Base-by-base conservation (phyloP, 2,329 filamentous ascomycete genomes). In the Truncatella angustata region DNA sequence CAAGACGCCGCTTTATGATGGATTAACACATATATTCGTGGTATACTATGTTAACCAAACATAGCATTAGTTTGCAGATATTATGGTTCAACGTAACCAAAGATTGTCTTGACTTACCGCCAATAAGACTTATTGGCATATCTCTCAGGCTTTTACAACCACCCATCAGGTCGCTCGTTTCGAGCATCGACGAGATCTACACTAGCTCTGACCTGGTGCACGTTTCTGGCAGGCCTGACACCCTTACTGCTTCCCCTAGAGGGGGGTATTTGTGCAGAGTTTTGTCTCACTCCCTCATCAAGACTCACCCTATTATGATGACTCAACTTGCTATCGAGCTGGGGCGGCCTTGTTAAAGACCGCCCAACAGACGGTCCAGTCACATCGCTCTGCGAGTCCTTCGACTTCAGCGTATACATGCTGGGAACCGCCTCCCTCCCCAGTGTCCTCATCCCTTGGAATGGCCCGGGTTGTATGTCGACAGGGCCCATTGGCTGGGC, bases 371-470 rank as follows among this genome's bases (percentile, higher is more conserved):
- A 12, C 43, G 43, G n/a, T 16, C 12, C 7, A 4, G 14, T 14
- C 3, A 49, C 10, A 16, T 49, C 46, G 35, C 32, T 35, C 18
- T 28, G n/a, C 12, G 32, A 37, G 0, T 16, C 32, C n/a, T 39
- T 49, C 32, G 24, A 32, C 34, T 18, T 11, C 16, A 62, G 46
- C 2, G 59, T 61, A 30, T 62, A 63, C 9, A 64, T 54, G 36
- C 56, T 60, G 44, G 9, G 21, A n/a, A 12, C 9, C n/a, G 44
- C 55, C 1, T 36, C 52, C 14, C 58, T 35, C 0, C 23, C 43
- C 5, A 64, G 55, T 26, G 50, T 52, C 12, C 54, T 53, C 52
- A 65, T 59, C 3, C 47, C 44, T 24, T 63, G 60, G 37, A 63
- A 64, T 23, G 52, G 54, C 3, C 54, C 50, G 1, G 51, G 49